Evolutionary conservation across 495 filamentous ascomycete genomes (phyloP).

Genomic region (Lentithecium fluviatile): DNA sequence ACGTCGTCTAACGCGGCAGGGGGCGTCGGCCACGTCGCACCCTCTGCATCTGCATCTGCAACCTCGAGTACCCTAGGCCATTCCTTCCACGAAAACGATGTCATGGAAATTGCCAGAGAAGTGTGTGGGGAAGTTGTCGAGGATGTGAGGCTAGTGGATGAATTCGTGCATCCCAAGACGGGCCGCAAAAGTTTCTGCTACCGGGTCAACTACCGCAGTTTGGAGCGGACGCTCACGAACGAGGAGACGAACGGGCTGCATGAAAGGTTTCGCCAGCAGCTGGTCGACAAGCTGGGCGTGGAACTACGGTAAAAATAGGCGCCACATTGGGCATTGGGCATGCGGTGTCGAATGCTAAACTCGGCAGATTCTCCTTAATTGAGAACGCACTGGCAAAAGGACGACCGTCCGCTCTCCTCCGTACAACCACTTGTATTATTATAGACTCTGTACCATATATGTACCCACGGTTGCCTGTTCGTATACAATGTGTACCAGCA

Average conservation of each 20-base stretch:
- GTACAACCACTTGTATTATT: not conserved
- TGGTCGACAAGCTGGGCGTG: slow-evolving; percentile 71
- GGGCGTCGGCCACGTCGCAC: slow-evolving; percentile 10
- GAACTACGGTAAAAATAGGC: slow-evolving; percentile 64
- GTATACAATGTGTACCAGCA: slow-evolving; percentile 19
- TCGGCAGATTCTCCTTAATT: too few species aligned
- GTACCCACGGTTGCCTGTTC: slow-evolving; percentile 16
- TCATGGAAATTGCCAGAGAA: slow-evolving; percentile 89
- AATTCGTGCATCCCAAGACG: slow-evolving; percentile 88
- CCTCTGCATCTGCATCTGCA: slow-evolving; percentile 16
- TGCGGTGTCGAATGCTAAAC: not conserved
- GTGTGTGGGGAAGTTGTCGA: slow-evolving; percentile 81
- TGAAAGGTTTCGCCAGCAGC: slow-evolving; percentile 55
- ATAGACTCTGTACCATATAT: slow-evolving; percentile 23
- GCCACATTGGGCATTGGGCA: not conserved
- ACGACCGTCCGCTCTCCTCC: not conserved
- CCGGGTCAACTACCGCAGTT: slow-evolving; percentile 83
- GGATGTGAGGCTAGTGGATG: slow-evolving; percentile 77
- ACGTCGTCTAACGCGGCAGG: slow-evolving; percentile 14
- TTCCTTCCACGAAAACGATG: slow-evolving; percentile 85
- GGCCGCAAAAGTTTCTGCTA: slow-evolving; percentile 83
- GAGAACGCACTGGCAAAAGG: not conserved
- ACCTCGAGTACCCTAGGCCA: slow-evolving; percentile 22
- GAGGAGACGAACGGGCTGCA: slow-evolving; percentile 75
- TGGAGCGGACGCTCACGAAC: slow-evolving; percentile 85